A percentile compares a stretch with the other conserved stretches of the same genome.
These are phyloP conservation scores for Quercus ilex DNA, from an alignment of 306 rosid genomes.

Conservation along the genomic window DNA sequence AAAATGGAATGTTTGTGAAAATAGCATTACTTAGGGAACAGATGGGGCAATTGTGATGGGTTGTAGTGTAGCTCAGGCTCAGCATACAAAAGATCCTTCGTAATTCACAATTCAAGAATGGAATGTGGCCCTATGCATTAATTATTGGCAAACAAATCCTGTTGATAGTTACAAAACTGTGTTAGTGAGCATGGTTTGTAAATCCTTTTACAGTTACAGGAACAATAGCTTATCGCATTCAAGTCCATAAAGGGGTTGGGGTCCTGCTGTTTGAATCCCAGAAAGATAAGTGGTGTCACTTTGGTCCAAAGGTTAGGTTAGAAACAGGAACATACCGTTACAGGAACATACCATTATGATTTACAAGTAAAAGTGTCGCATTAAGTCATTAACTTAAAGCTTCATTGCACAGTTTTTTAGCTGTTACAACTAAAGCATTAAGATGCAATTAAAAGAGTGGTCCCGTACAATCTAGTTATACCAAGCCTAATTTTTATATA, in stretches of 20 bases:
- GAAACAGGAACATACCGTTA: too few species aligned
- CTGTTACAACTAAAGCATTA: background rate
- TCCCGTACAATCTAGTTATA: background rate
- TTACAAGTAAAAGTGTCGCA: background rate
- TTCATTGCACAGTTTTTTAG: background rate
- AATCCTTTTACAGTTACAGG: background rate
- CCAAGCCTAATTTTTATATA: constrained; percentile 11
- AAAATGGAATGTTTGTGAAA: too few species aligned
- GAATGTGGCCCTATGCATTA: too few species aligned
- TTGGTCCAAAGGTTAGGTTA: constrained; percentile 1
- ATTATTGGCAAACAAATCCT: too few species aligned
- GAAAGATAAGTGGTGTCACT: background rate
- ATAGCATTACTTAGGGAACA: too few species aligned
- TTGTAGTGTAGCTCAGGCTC: background rate
- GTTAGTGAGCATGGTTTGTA: background rate
- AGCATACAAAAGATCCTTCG: background rate
- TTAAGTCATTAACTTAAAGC: background rate
- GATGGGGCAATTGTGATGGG: too few species aligned
- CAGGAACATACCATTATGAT: background rate
- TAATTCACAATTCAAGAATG: background rate
- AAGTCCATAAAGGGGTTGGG: background rate
- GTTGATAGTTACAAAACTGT: too few species aligned
- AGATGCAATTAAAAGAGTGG: background rate
- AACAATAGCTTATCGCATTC: background rate
- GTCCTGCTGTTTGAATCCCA: background rate